Evolutionary conservation across 78 protist genomes (phyloP).

Genomic region (Polysphondylium violaceum): DNA sequence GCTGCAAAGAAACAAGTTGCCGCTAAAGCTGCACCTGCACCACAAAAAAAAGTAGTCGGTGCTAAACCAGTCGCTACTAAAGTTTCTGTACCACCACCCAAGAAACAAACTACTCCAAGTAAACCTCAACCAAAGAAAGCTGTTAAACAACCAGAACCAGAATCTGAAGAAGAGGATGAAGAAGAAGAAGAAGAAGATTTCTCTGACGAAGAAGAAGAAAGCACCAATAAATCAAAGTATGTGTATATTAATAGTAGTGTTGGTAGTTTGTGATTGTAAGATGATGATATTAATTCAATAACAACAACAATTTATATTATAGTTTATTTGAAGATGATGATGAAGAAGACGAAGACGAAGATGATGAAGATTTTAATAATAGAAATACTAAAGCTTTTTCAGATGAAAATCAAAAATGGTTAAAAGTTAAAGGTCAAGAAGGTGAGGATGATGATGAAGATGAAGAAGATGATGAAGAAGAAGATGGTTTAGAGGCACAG

Average conservation of each 20-base stretch:
- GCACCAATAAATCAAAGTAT: background rate
- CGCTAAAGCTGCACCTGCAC: background rate
- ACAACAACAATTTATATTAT: slow-evolving; percentile 8
- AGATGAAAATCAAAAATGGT: slow-evolving; percentile 67
- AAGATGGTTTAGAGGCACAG: slow-evolving; percentile 26
- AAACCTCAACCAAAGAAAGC: background rate
- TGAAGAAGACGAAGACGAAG: slow-evolving; percentile 39
- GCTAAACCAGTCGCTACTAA: slow-evolving; percentile 11
- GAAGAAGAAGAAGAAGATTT: slow-evolving; percentile 22
- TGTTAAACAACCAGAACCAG: background rate
- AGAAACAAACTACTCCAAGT: background rate
- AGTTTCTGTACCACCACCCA: background rate
- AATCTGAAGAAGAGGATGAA: slow-evolving; percentile 10
- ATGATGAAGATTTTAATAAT: slow-evolving; percentile 35
- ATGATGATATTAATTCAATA: background rate
- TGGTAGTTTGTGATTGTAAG: background rate
- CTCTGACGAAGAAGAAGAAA: background rate
- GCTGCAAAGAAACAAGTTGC: too few relatives aligned
- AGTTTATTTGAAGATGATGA: background rate
- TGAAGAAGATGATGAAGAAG: slow-evolving; percentile 63
- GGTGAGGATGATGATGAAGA: slow-evolving; percentile 39
- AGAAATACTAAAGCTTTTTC: slow-evolving; percentile 40
- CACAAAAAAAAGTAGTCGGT: slow-evolving; percentile 44
- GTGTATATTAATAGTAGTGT: background rate
- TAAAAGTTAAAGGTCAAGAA: slow-evolving; percentile 11